Evolutionary conservation across 2,329 filamentous ascomycete genomes (phyloP).

Genomic region (Alternaria alternata): DNA sequence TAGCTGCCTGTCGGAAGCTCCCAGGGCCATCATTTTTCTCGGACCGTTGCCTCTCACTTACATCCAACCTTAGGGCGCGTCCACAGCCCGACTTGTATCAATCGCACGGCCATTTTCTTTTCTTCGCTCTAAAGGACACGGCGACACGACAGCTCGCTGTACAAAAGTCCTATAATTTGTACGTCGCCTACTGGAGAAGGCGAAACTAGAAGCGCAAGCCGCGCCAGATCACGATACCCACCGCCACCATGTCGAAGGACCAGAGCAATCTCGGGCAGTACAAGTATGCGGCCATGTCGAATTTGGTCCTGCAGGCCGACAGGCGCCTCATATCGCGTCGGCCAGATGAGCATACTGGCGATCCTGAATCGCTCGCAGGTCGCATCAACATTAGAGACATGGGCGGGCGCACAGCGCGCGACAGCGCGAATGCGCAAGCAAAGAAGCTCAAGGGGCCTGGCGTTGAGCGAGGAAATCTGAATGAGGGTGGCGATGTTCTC

Average conservation of each 20-base stretch:
- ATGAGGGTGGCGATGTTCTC: constrained; percentile 84
- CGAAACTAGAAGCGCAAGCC: constrained; percentile 29
- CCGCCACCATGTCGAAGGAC: constrained; percentile 37
- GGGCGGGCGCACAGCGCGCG: constrained; percentile 83
- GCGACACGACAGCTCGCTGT: constrained; percentile 9
- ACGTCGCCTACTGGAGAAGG: constrained; percentile 15
- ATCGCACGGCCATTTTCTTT: constrained; percentile 15
- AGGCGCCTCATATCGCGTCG: constrained; percentile 92
- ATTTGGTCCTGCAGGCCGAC: constrained; percentile 99
- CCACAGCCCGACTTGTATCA: constrained; percentile 29
- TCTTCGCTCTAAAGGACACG: constrained; percentile 17
- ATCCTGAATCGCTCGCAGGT: constrained; percentile 95
- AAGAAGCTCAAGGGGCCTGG: constrained; percentile 73
- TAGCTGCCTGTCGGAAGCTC: constrained; percentile 21
- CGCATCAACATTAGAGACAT: constrained; percentile 94
- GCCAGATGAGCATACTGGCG: constrained; percentile 93
- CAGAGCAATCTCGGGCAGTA: constrained; percentile 85
- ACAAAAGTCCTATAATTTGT: constrained; percentile 16
- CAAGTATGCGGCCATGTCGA: constrained; percentile 99
- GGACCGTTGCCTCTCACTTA: constrained; percentile 24
- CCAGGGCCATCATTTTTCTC: constrained; percentile 15
- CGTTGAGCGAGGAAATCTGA: constrained; percentile 76
- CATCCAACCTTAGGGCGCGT: constrained; percentile 33
- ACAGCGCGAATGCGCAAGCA: constrained; percentile 78
- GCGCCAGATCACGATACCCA: constrained; percentile 26